Conservation (phyloP, 83 land plant species). For the Picea engelmannii region DNA sequence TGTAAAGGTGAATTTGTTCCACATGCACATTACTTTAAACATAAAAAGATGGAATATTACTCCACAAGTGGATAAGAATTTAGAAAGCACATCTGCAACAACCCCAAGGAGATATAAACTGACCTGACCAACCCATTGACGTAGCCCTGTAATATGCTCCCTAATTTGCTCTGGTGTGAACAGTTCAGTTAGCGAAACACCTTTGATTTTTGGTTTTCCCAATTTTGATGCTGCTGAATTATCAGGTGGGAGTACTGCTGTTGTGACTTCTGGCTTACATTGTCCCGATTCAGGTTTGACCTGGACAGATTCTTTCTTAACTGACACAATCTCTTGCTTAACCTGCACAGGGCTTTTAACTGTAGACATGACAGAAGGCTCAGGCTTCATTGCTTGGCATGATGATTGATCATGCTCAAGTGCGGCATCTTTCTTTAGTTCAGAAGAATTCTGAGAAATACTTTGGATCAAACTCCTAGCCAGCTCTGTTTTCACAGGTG, state of each 20-base stretch:
- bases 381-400: constrained; percentile 5
- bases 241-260: constrained; percentile 25
- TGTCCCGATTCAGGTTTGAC: constrained; percentile 9
- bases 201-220: constrained; percentile 83
- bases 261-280: constrained; percentile 34
- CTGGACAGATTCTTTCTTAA: constrained; percentile 40
- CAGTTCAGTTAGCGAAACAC: too few relatives aligned
- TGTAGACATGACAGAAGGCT: constrained; percentile 9
- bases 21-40: too few relatives aligned
- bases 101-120: too few relatives aligned
- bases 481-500: constrained; percentile 27
- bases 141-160: too few relatives aligned
- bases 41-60: too few relatives aligned
- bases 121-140: too few relatives aligned
- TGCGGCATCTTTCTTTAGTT: constrained; percentile 16
- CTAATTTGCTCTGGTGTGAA: too few relatives aligned
- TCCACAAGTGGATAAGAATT: too few relatives aligned
- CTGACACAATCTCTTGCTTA: constrained; percentile 23
- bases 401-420: constrained; percentile 15
- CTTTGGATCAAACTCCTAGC: constrained; percentile 16
- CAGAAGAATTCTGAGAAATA: constrained; percentile 10
- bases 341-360: neutral
- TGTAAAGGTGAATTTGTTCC: too few relatives aligned
- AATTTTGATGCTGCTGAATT: constrained; percentile 50
- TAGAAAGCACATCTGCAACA: too few relatives aligned